Percentiles rank a stretch among this genome's conserved stretches.
These are phyloP conservation scores for Didymella lethalis DNA, from an alignment of 2,329 filamentous ascomycete species.

Conservation along the genomic window DNA sequence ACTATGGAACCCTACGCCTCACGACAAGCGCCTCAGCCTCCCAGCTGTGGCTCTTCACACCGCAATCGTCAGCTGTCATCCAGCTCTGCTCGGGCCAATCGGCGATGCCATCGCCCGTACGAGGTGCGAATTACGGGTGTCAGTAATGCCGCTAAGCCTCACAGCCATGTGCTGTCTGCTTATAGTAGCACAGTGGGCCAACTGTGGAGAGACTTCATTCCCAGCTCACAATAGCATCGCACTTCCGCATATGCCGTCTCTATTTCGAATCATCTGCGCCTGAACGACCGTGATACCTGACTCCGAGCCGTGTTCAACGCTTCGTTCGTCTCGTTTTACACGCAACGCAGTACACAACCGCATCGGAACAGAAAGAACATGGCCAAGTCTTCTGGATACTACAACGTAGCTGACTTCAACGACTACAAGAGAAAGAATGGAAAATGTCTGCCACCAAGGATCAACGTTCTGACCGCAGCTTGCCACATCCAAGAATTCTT, in stretches of 20 bases:
- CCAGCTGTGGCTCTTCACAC: background rate
- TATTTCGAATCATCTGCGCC: background rate
- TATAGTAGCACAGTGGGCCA: conserved; percentile 14
- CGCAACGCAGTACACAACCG: background rate
- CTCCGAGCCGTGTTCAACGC: background rate
- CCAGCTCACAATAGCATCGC: background rate
- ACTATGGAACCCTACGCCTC: background rate
- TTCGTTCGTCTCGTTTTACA: background rate
- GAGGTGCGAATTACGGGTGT: conserved; percentile 5
- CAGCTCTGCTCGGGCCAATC: conserved; percentile 15
- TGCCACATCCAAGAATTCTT: conserved; percentile 39
- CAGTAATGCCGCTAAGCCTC: conserved; percentile 15
- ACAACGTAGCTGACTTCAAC: conserved; percentile 37
- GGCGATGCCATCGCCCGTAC: conserved; percentile 6
- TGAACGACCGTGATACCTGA: background rate
- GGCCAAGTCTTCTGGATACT: conserved; percentile 32
- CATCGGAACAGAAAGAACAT: conserved; percentile 20
- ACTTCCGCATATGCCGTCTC: background rate
- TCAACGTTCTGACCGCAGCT: conserved; percentile 43
- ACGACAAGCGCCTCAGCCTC: conserved; percentile 1
- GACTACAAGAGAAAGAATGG: conserved; percentile 33
- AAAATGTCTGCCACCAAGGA: conserved; percentile 28
- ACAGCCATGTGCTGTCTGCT: conserved; percentile 3
- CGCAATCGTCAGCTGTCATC: conserved; percentile 16
- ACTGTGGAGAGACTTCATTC: background rate